Percentiles rank a stretch among this genome's conserved stretches.
Evolutionary conservation across 768 basidiomycete genomes (phyloP).

Genomic region (Lyophyllum atratum): DNA sequence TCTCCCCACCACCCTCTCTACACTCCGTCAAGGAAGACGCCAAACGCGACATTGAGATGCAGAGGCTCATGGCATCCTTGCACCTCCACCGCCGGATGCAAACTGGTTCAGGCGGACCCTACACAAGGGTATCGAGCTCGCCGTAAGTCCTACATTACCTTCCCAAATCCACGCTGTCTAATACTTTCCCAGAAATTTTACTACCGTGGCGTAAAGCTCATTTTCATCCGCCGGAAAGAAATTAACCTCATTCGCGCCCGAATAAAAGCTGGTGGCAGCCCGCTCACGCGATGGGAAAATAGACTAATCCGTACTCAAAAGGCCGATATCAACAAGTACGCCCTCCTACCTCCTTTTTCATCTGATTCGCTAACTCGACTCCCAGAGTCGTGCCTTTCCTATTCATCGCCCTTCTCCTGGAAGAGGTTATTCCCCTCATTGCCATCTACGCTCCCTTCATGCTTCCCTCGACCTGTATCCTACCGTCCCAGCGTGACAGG

Average conservation of each 20-base stretch:
- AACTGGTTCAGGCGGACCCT: constrained; percentile 52
- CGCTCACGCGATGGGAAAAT: constrained; percentile 67
- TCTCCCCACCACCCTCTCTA: constrained; percentile 23
- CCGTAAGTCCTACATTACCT: constrained; percentile 29
- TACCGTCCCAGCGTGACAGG: constrained; percentile 74
- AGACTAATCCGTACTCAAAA: constrained; percentile 68
- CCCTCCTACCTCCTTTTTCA: not conserved
- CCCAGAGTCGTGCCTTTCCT: constrained; percentile 78
- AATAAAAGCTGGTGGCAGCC: constrained; percentile 57
- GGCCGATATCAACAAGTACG: constrained; percentile 71
- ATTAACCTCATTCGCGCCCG: constrained; percentile 57
- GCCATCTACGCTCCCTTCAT: constrained; percentile 84
- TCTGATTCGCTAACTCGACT: constrained; percentile 13
- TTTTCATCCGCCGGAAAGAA: constrained; percentile 61
- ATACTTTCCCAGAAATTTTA: constrained; percentile 74
- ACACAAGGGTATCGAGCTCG: constrained; percentile 50
- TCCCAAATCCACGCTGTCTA: not conserved
- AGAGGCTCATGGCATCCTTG: constrained; percentile 65
- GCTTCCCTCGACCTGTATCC: constrained; percentile 84
- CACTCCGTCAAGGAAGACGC: constrained; percentile 48
- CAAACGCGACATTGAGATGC: constrained; percentile 67
- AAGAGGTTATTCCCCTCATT: constrained; percentile 82
- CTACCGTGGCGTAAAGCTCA: constrained; percentile 70
- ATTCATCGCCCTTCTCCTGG: constrained; percentile 69
- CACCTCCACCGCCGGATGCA: constrained; percentile 64